phyloP scores from a whole-genome alignment of 129 eudicot species.

The Gnaphalium uliginosum region DNA sequence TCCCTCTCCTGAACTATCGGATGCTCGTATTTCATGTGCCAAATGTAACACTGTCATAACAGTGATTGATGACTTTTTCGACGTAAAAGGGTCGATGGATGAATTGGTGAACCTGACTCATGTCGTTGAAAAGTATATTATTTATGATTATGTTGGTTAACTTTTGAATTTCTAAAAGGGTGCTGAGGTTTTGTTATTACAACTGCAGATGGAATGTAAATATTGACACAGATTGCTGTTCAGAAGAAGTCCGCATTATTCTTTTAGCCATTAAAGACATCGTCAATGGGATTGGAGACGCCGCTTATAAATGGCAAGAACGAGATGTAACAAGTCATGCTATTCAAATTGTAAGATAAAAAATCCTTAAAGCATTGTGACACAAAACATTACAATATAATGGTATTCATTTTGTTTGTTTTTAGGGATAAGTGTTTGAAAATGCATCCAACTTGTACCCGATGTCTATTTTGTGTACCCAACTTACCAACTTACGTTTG shows the following conservation, averaged over 20 bases:
- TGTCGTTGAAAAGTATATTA: constrained; percentile 55
- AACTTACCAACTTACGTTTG: too few relatives aligned
- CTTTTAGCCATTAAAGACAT: constrained; percentile 58
- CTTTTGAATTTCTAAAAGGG: background rate
- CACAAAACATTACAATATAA: background rate
- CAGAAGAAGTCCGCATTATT: constrained; percentile 64
- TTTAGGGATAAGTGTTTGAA: too few relatives aligned
- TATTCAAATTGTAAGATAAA: constrained; percentile 47
- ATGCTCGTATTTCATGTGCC: constrained; percentile 91
- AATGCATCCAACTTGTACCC: too few relatives aligned
- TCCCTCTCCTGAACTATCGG: constrained; percentile 62
- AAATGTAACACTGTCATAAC: constrained; percentile 70
- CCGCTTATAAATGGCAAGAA: constrained; percentile 57
- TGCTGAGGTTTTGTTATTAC: background rate
- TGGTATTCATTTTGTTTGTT: background rate
- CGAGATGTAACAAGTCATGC: constrained; percentile 62
- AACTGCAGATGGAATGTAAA: constrained; percentile 70
- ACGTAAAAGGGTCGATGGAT: constrained; percentile 72
- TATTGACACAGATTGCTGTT: constrained; percentile 50
- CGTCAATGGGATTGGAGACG: constrained; percentile 54
- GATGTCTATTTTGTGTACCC: too few relatives aligned
- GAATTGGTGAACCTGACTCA: constrained; percentile 61
- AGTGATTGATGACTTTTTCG: constrained; percentile 87
- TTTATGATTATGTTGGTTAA: background rate
- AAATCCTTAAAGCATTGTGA: background rate